These are phyloP conservation scores for Coix lacrymajobi DNA, from an alignment of 176 grass and related monocot species.

Conservation along the genomic window DNA sequence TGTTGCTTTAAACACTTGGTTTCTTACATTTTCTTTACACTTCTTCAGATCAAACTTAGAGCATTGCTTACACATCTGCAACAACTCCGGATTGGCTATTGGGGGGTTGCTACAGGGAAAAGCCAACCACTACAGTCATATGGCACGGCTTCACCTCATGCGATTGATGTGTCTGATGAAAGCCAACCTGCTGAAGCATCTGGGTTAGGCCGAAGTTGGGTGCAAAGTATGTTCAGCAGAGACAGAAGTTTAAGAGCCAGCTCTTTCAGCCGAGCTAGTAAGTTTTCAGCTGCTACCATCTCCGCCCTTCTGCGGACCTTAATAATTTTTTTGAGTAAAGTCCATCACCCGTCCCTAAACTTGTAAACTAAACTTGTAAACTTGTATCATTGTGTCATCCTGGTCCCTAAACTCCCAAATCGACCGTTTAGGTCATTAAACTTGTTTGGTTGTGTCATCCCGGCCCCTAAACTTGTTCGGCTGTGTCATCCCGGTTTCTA, in stretches of 20 bases:
- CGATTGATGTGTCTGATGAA: constrained; percentile 74
- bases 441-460: too few relatives aligned
- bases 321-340: not conserved
- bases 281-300: constrained; percentile 27
- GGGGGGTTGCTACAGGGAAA: constrained; percentile 75
- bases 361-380: too few relatives aligned
- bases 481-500: too few relatives aligned
- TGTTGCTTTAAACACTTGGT: not conserved
- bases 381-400: too few relatives aligned
- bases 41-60: constrained; percentile 85
- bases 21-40: constrained; percentile 26
- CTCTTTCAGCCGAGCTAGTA: constrained; percentile 78
- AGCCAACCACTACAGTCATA: constrained; percentile 38
- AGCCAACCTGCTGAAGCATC: constrained; percentile 89
- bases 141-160: constrained; percentile 83
- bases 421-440: too few relatives aligned
- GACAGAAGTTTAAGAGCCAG: constrained; percentile 84
- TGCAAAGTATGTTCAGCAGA: constrained; percentile 99
- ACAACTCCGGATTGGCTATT: constrained; percentile 92
- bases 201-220: constrained; percentile 90
- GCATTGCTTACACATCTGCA: constrained; percentile 91
- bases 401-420: too few relatives aligned
- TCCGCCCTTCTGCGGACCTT: not conserved
- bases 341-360: too few relatives aligned
- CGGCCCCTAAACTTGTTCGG: too few relatives aligned